Evolutionary conservation across 805 yeast genomes (phyloP).

Genomic region (Torulaspora microellipsoides): DNA sequence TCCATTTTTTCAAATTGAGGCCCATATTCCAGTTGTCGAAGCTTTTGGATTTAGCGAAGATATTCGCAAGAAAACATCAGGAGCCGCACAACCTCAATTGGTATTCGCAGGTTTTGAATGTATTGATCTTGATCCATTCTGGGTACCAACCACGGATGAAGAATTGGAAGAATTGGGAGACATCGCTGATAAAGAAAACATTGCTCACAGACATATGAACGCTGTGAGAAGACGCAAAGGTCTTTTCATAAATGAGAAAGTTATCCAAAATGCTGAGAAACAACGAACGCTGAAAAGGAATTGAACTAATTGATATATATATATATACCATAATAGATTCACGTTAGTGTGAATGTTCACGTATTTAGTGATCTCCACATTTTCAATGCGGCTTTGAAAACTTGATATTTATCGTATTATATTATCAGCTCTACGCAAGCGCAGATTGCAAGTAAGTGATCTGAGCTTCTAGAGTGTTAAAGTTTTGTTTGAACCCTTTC

Average conservation of each 20-base stretch:
- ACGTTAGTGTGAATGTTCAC: no score
- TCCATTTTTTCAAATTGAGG: constrained; percentile 84
- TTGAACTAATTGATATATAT: constrained; percentile 20
- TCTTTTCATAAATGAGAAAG: constrained; percentile 80
- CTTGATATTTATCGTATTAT: not conserved
- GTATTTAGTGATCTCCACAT: no score
- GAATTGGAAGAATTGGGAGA: constrained; percentile 93
- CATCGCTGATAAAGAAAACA: constrained; percentile 83
- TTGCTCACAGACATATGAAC: constrained; percentile 85
- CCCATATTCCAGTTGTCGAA: constrained; percentile 86
- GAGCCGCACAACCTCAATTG: constrained; percentile 95
- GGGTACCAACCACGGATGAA: constrained; percentile 98
- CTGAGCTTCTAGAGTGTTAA: no score
- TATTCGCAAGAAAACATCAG: constrained; percentile 86
- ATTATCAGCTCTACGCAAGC: not conserved
- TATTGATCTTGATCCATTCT: constrained; percentile 90
- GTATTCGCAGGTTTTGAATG: constrained; percentile 85
- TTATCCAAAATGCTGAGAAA: constrained; percentile 87
- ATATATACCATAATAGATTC: no score
- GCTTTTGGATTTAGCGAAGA: constrained; percentile 97
- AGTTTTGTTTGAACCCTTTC: no score
- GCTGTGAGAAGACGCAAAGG: constrained; percentile 82
- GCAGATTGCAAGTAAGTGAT: no score
- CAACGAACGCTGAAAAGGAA: constrained; percentile 83
- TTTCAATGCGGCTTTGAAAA: no score